phyloP scores from a whole-genome alignment of 352 stramenopile species.

The Pythium brachiatum region DNA sequence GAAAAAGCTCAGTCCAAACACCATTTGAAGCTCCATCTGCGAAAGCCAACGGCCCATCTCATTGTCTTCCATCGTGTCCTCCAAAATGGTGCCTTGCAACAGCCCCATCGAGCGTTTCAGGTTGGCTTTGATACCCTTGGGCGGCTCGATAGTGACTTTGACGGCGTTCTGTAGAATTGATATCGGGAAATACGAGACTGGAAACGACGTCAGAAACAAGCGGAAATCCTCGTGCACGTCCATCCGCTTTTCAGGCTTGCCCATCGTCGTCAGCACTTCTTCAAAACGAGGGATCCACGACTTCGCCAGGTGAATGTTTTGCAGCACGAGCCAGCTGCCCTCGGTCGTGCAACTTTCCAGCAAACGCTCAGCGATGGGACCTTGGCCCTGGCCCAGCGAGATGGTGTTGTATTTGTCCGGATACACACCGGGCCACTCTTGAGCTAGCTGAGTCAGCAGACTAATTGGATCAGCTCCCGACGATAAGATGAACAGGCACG shows the following conservation, averaged over 20 bases:
- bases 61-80: background rate
- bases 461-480: conserved; percentile 61
- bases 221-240: conserved; percentile 59
- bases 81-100: conserved; percentile 14
- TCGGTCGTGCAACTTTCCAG: conserved; percentile 44
- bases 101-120: conserved; percentile 64
- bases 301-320: conserved; percentile 76
- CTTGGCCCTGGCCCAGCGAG: conserved; percentile 78
- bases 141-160: conserved; percentile 79
- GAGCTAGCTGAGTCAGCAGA: conserved; percentile 47
- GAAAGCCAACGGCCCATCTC: conserved; percentile 12
- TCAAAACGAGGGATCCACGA: conserved; percentile 77
- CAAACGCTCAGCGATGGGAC: conserved; percentile 56
- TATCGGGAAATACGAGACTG: conserved; percentile 67
- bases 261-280: conserved; percentile 33
- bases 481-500: conserved; percentile 76
- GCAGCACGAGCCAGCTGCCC: conserved; percentile 67
- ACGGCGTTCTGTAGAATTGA: conserved; percentile 70
- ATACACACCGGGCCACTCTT: conserved; percentile 28
- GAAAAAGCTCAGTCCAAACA: conserved; percentile 77
- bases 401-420: conserved; percentile 50
- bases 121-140: conserved; percentile 71
- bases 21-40: conserved; percentile 47
- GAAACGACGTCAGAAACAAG: conserved; percentile 69
- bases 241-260: conserved; percentile 26